These are phyloP conservation scores for Psilocybe mexicana DNA, from an alignment of 1,284 basidiomycete species.

Conservation along the genomic window DNA sequence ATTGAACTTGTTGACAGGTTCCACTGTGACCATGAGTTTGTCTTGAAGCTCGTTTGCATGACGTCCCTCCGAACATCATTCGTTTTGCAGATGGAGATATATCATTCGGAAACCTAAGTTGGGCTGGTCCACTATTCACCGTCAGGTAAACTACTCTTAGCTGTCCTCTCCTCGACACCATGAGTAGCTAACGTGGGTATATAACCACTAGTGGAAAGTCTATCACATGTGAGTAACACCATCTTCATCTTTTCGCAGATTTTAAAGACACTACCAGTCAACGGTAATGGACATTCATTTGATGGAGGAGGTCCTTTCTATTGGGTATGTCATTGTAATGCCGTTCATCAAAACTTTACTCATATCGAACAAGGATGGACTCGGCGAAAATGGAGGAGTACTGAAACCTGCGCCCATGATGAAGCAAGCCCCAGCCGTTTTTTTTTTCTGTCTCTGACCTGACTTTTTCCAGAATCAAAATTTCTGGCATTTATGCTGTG, in stretches of 20 bases:
- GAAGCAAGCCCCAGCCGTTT: conserved; percentile 32
- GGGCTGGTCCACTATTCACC: conserved; percentile 48
- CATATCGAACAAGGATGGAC: conserved; percentile 13
- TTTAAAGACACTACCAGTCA: conserved; percentile 32
- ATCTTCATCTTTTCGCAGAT: not conserved
- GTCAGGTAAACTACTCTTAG: conserved; percentile 30
- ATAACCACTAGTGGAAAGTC: conserved; percentile 32
- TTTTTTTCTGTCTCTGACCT: not conserved
- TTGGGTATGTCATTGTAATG: conserved; percentile 31
- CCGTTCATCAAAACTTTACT: not conserved
- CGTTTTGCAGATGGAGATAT: conserved; percentile 44
- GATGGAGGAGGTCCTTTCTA: conserved; percentile 49
- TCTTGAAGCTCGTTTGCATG: not conserved
- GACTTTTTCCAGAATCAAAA: conserved; percentile 43
- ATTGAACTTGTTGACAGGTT: conserved; percentile 38
- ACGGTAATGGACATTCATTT: conserved; percentile 47
- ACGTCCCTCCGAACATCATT: conserved; percentile 5
- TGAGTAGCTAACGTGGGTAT: not conserved
- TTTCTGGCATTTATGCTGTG: conserved; percentile 50
- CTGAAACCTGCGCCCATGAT: conserved; percentile 52
- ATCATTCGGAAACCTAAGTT: conserved; percentile 42
- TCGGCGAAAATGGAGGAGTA: conserved; percentile 20
- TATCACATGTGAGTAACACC: conserved; percentile 38
- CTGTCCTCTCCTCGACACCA: not conserved
- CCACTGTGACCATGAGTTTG: conserved; percentile 50